These are phyloP conservation scores for Prunus kanzakura DNA, from an alignment of 306 rosid species.

Conservation along the genomic window DNA sequence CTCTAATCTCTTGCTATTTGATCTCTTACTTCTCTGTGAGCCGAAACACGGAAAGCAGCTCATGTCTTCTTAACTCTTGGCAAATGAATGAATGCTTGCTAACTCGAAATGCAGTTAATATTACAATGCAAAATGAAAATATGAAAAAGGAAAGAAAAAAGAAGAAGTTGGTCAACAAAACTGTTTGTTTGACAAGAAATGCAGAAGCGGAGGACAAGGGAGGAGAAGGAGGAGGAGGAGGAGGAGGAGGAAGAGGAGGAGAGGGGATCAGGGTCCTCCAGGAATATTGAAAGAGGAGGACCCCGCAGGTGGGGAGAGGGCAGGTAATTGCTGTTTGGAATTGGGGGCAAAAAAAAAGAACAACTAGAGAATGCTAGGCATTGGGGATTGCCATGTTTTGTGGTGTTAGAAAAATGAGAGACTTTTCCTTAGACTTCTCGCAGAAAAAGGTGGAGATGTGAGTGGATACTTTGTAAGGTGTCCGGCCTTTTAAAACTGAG, in stretches of 20 bases:
- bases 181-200: background rate
- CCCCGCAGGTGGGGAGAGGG: conserved; percentile 46
- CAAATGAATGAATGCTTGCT: background rate
- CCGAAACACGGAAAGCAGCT: conserved; percentile 81
- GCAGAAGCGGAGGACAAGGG: background rate
- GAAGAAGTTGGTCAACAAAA: background rate
- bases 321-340: conserved; percentile 15
- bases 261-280: conserved; percentile 58
- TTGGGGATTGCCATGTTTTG: conserved; percentile 19
- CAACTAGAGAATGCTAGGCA: conserved; percentile 16
- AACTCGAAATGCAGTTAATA: background rate
- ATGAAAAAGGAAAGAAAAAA: background rate
- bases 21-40: conserved; percentile 50
- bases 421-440: conserved; percentile 21
- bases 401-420: conserved; percentile 24
- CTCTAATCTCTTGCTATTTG: conserved; percentile 41
- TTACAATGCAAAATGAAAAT: background rate
- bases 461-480: conserved; percentile 19
- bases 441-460: conserved; percentile 43
- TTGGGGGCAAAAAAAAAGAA: conserved; percentile 21
- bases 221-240: conserved; percentile 11
- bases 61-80: conserved; percentile 32
- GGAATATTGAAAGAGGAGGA: conserved; percentile 62
- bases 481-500: background rate
- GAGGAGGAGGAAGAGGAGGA: background rate